Percentiles rank a stretch among this genome's conserved stretches.
Conservation (phyloP, 2,329 filamentous ascomycete genomes). For the Macrophomina pseudophaseolina region DNA sequence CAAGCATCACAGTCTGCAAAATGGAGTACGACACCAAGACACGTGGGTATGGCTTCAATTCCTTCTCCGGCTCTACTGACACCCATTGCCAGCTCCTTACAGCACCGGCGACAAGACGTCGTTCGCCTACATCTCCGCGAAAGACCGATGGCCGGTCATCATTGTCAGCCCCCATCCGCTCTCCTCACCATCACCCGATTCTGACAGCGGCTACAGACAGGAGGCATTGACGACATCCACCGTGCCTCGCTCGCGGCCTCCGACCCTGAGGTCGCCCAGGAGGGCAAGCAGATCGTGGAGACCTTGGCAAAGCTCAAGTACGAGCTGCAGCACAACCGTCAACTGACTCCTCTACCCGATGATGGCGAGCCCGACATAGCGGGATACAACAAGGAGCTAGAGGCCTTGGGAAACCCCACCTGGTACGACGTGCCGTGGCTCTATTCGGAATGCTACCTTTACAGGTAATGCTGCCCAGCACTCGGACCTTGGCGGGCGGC, state of each 20-base stretch:
- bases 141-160: slow-evolving; percentile 92
- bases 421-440: slow-evolving; percentile 92
- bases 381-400: slow-evolving; percentile 84
- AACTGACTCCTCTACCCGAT: slow-evolving; percentile 73
- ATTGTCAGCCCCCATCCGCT: slow-evolving; percentile 63
- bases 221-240: slow-evolving; percentile 94
- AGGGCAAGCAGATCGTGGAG: slow-evolving; percentile 86
- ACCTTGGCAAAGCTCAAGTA: slow-evolving; percentile 86
- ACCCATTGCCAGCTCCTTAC: slow-evolving; percentile 66
- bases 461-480: slow-evolving; percentile 59
- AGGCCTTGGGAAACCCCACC: slow-evolving; percentile 70
- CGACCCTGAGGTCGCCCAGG: slow-evolving; percentile 69
- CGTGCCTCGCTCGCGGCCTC: slow-evolving; percentile 66
- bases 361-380: slow-evolving; percentile 78
- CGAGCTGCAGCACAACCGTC: slow-evolving; percentile 87
- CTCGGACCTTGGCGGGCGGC: neutral
- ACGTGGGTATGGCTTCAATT: slow-evolving; percentile 56
- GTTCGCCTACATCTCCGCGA: slow-evolving; percentile 84
- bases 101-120: slow-evolving; percentile 81
- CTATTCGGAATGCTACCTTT: slow-evolving; percentile 92
- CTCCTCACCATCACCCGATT: neutral
- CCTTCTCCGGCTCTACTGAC: slow-evolving; percentile 24
- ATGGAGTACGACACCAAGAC: slow-evolving; percentile 81
- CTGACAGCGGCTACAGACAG: slow-evolving; percentile 64
- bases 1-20: slow-evolving; percentile 7